Evolutionary conservation across 1,139 yeast genomes (phyloP), one percentile per base, ranked within the genome.

Genomic region (Blastobotrys indianensis): DNA sequence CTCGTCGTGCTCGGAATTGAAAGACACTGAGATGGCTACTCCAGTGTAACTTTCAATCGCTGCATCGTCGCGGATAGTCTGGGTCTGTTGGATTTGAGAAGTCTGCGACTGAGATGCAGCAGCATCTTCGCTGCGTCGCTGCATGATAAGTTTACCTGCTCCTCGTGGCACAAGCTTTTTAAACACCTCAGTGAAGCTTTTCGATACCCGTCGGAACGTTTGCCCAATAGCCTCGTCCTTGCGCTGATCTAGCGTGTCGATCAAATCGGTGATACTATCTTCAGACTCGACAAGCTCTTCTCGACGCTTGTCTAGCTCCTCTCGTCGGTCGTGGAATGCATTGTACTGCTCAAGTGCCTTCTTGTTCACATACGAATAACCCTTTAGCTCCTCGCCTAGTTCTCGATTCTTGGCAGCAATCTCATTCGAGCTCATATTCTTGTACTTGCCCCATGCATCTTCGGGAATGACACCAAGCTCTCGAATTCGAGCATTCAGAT

Each of bases 401-500:
- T 67, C 66, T 48, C 77, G 80, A 54, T 87, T 71, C 48, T 75
- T 69, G n/a, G 62, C 60, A 41, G 86, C 66, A 32, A 88, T 62
- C 6, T 75, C 73, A 41, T 78, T 79, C 2, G 87, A 76, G 2
- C 65, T 57, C 29, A 65, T 52, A 29, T 69, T 65, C 42, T 67
- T 69, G 50, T 68, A 72, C 25, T 75, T 73, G 6, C 72, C 70
- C 55, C 86, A 80, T 0, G 94, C 90, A 50, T 86, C 92, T 58
- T 88, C 96, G 0, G 97, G 94, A 29, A 90, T 70, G 1, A 86
- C 84, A 9, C 97, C 97, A 43, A 90, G 68, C 44, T 86, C 95
- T 50, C 94, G 74, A 40, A 88, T 83, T 57, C 79, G 84, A 51
- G 76, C 77, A 52, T 81, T 83, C 23, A 86, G 67, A 54, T 85